Evolutionary conservation across 163 green algal genomes (phyloP).

Genomic region (Coccomyxa subellipsoidea): DNA sequence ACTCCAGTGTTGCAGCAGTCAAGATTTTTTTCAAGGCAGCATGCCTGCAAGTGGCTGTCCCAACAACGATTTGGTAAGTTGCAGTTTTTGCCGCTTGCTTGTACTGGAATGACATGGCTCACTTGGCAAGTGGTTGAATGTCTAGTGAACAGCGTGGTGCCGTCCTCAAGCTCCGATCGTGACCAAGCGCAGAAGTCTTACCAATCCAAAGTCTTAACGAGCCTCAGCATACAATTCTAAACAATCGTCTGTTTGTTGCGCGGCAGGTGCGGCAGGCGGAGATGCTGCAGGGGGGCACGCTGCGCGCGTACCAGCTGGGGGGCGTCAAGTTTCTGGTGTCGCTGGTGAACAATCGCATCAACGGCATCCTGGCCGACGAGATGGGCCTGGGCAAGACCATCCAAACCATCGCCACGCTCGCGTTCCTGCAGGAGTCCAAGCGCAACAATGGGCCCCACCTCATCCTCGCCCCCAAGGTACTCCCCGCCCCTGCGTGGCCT

Average conservation of each 20-base stretch:
- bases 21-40: no score
- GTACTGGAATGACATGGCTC: no score
- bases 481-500: background rate
- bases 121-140: no score
- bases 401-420: conserved; percentile 44
- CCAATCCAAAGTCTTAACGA: no score
- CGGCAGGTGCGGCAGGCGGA: conserved; percentile 33
- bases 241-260: background rate
- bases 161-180: no score
- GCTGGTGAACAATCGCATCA: conserved; percentile 78
- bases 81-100: no score
- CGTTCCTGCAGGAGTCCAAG: conserved; percentile 43
- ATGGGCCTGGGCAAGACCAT: conserved; percentile 82
- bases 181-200: no score
- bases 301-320: conserved; percentile 64
- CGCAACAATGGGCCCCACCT: conserved; percentile 56
- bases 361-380: conserved; percentile 94
- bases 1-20: no score
- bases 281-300: conserved; percentile 42
- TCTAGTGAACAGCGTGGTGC: no score
- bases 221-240: no score
- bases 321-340: conserved; percentile 69
- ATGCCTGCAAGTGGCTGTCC: no score
- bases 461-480: conserved; percentile 58
- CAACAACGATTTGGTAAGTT: no score